Conservation (phyloP, 75 land plant genomes). For the Cupressus sempervirens region DNA sequence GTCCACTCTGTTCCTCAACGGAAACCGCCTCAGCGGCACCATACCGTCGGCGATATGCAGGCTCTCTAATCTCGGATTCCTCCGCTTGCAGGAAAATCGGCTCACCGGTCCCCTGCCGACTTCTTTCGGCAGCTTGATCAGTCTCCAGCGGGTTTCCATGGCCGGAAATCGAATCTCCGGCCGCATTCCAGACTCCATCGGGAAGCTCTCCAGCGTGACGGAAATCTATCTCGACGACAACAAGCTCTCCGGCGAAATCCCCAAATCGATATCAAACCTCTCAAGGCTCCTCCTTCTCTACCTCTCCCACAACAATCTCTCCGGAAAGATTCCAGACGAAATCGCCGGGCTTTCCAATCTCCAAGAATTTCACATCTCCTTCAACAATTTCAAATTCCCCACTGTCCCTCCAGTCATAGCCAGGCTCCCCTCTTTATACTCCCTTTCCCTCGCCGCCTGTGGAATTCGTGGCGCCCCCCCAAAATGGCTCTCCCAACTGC, state of each 20-base stretch:
- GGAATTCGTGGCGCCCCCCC: constrained; percentile 6
- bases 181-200: constrained; percentile 22
- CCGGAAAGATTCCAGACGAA: too few species aligned
- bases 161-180: constrained; percentile 36
- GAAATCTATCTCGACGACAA: not conserved
- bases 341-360: not conserved
- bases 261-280: too few species aligned
- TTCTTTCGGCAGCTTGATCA: constrained; percentile 13
- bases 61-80: constrained; percentile 11
- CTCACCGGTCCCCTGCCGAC: constrained; percentile 18
- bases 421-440: constrained; percentile 18
- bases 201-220: constrained; percentile 18
- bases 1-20: constrained; percentile 8
- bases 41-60: constrained; percentile 25
- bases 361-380: constrained; percentile 7
- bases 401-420: constrained; percentile 19
- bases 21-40: constrained; percentile 29
- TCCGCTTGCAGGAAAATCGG: constrained; percentile 26
- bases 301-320: too few species aligned
- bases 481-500: constrained; percentile 6
- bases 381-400: not conserved
- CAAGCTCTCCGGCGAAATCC: too few species aligned
- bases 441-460: constrained; percentile 24
- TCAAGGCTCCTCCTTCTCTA: too few species aligned
- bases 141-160: constrained; percentile 23